Percentiles rank a stretch among this genome's conserved stretches.
These are phyloP conservation scores for Phytopythium montanum DNA, from an alignment of 352 stramenopile species.

Conservation along the genomic window DNA sequence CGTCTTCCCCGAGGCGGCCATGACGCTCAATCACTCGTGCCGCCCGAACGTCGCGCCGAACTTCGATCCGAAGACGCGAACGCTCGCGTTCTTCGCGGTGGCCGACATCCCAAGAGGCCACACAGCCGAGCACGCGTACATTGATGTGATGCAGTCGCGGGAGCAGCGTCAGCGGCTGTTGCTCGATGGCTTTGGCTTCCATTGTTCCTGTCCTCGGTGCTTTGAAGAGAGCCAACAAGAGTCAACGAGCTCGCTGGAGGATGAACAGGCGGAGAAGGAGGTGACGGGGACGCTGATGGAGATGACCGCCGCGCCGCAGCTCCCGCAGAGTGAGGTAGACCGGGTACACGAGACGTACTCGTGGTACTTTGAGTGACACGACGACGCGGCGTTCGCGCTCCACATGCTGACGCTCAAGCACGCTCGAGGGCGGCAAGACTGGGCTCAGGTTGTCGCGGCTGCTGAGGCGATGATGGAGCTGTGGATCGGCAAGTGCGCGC, in stretches of 20 bases:
- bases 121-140: conserved; percentile 51
- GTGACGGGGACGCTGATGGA: conserved; percentile 29
- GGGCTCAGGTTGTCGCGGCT: conserved; percentile 19
- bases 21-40: conserved; percentile 72
- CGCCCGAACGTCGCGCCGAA: conserved; percentile 48
- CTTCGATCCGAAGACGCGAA: conserved; percentile 41
- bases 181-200: conserved; percentile 43
- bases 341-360: conserved; percentile 10
- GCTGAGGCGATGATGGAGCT: conserved; percentile 30
- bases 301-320: conserved; percentile 6
- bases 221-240: conserved; percentile 11
- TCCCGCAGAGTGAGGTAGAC: conserved; percentile 12
- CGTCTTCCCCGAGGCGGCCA: conserved; percentile 64
- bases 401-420: conserved; percentile 38
- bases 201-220: conserved; percentile 45
- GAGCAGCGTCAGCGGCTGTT: conserved; percentile 32
- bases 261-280: conserved; percentile 13
- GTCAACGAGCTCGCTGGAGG: not conserved
- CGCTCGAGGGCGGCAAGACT: conserved; percentile 22
- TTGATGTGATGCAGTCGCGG: conserved; percentile 43
- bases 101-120: conserved; percentile 19
- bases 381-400: conserved; percentile 37
- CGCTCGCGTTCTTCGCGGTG: conserved; percentile 48
- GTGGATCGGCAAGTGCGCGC: conserved; percentile 21
- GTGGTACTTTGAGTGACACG: conserved; percentile 15